These are phyloP conservation scores for Heliosperma pusillum DNA, from an alignment of 148 eudicot genomes.

Conservation along the genomic window DNA sequence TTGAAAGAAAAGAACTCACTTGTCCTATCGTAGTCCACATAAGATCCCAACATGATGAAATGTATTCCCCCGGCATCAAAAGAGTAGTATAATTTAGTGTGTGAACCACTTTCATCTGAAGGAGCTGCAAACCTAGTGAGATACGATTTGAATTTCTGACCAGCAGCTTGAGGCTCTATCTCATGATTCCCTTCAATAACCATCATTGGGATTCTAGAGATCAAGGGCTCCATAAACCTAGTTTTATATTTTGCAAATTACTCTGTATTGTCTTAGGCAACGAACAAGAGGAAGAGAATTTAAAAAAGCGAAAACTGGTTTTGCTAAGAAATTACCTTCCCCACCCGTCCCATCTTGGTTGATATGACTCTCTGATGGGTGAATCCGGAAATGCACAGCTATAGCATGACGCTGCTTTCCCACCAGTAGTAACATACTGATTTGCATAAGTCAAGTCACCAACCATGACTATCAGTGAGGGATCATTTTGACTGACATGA, in stretches of 20 bases:
- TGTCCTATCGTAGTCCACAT: conserved; percentile 60
- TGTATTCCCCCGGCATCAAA: conserved; percentile 86
- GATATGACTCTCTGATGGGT: conserved; percentile 81
- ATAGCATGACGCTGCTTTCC: conserved; percentile 70
- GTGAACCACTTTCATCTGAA: conserved; percentile 68
- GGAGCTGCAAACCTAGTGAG: conserved; percentile 78
- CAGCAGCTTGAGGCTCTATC: conserved; percentile 79
- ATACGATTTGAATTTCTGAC: conserved; percentile 62
- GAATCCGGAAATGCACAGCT: conserved; percentile 79
- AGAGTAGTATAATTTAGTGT: conserved; percentile 65
- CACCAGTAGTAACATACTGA: conserved; percentile 81
- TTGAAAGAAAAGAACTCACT: conserved; percentile 35
- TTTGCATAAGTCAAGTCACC: conserved; percentile 89
- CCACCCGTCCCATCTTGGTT: conserved; percentile 99
- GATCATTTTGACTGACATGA: conserved; percentile 71
- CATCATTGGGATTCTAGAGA: conserved; percentile 87
- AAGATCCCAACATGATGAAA: conserved; percentile 85
- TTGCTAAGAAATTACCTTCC: conserved; percentile 55
- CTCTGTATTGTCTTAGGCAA: not conserved
- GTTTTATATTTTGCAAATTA: conserved; percentile 12
- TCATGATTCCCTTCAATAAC: conserved; percentile 93
- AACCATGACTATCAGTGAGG: conserved; percentile 69
- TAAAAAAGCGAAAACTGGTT: not conserved
- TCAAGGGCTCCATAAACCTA: conserved; percentile 87
- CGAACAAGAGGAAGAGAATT: no score